Evolutionary conservation across 1,284 basidiomycete genomes (phyloP).

Genomic region (Dichomitus squalens): DNA sequence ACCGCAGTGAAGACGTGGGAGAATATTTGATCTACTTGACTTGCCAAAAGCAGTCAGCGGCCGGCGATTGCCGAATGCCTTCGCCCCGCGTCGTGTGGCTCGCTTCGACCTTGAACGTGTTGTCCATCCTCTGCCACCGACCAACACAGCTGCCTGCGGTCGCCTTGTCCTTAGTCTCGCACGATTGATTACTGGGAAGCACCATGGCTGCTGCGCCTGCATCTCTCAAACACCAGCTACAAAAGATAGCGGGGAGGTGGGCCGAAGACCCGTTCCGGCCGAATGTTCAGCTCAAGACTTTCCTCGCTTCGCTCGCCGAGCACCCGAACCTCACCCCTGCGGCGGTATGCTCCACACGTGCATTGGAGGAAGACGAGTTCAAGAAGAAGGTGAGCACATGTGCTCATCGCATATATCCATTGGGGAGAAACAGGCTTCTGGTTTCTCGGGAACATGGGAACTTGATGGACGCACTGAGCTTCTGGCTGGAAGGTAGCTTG

Average conservation of each 20-base stretch:
- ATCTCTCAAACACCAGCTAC: constrained; percentile 48
- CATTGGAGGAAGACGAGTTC: constrained; percentile 54
- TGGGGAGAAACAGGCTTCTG: not conserved
- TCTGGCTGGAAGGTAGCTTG: no score
- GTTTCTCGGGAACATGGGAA: no score
- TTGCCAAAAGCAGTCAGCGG: constrained; percentile 8
- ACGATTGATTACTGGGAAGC: no score
- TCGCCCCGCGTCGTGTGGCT: not conserved
- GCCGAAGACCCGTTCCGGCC: constrained; percentile 72
- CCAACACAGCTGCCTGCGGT: no score
- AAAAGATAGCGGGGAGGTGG: constrained; percentile 58
- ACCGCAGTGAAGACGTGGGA: not conserved
- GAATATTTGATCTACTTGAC: constrained; percentile 1
- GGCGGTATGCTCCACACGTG: constrained; percentile 58
- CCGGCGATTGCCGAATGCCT: constrained; percentile 1
- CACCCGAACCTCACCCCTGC: constrained; percentile 66
- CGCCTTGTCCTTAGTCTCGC: no score
- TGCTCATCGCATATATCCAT: not conserved
- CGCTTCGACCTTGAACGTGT: not conserved
- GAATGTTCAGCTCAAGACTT: constrained; percentile 66
- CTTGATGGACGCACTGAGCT: no score
- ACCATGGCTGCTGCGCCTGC: constrained; percentile 31
- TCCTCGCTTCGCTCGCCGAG: constrained; percentile 62
- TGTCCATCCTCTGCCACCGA: not conserved
- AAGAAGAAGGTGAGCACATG: constrained; percentile 51